Evolutionary conservation across 192 early-diverging fungal species (phyloP), one percentile per base, ranked within the genome.

Genomic region (Entomortierella chlamydospora): DNA sequence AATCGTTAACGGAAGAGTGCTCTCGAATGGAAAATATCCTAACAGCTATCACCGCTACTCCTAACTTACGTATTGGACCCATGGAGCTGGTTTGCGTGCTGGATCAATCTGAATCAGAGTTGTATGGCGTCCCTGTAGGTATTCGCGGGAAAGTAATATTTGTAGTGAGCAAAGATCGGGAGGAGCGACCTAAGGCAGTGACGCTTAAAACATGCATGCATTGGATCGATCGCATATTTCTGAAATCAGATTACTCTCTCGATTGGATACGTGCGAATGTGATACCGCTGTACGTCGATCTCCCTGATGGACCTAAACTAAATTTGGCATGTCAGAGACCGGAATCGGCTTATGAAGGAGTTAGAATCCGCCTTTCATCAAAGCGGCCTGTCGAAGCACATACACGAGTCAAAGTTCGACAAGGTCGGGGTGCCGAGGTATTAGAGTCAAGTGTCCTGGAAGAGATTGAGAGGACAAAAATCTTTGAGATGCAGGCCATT

Each of bases 401-500:
- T 15, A 49, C 37, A 33, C 37, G 73, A 0, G 61, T 68, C 28
- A 77, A 57, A 45, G 73, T 68, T 34, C 58, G 60, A 20, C 59
- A 77, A 28, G 65, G 60, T 0, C n/a, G 33, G 8, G 73, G 73
- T 17, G 45, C 15, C 2, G 53, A 62, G 5, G 65, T 64, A 11
- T 53, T 77, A 26, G 73, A 77, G 54, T 26, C 20, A 4, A 57
- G 73, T 52, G 73, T 77, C n/a, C 55, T 77, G 28, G 28, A 37
- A 17, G 59, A 68, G 43, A 49, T 77, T 42, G 53, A 68, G 61
- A 58, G 60, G 45, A 77, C 59, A 6, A 49, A 68, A 57, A 8
- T 77, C 9, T 77, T 77, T 58, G 66, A 68, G 60, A 77, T 77
- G 66, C 73, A 68, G 34, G 66, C 66, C 23, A 68, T 68, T 23